Conservation (phyloP, 345 rosid genomes). For the Hibiscus mutabilis region DNA sequence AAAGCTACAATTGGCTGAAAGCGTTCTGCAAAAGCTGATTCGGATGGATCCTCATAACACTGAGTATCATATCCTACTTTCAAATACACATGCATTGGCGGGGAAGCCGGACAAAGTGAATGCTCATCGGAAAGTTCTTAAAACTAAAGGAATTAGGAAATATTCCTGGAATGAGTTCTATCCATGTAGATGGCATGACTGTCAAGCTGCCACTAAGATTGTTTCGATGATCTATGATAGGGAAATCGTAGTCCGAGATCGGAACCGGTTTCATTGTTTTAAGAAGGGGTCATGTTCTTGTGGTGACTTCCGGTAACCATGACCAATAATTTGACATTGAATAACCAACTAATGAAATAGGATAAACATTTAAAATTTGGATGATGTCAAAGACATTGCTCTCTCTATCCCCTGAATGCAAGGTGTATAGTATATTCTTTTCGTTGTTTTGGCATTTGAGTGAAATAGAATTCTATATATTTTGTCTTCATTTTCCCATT, state of each 20-base stretch:
- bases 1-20: constrained; percentile 49
- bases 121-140: constrained; percentile 38
- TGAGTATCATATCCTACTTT: constrained; percentile 52
- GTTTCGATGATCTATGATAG: constrained; percentile 44
- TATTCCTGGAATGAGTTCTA: constrained; percentile 69
- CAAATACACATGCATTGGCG: constrained; percentile 52
- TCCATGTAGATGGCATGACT: constrained; percentile 50
- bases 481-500: background rate
- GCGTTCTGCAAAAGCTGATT: constrained; percentile 37
- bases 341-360: background rate
- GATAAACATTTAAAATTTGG: background rate
- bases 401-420: background rate
- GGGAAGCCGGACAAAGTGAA: constrained; percentile 45
- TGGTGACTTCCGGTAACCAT: constrained; percentile 63
- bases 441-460: background rate
- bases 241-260: constrained; percentile 64
- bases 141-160: constrained; percentile 43
- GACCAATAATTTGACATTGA: background rate
- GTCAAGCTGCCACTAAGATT: constrained; percentile 57
- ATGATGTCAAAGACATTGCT: background rate
- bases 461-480: background rate
- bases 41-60: constrained; percentile 51
- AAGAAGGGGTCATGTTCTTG: constrained; percentile 71
- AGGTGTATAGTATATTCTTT: background rate
- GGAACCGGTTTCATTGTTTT: constrained; percentile 73